These are phyloP conservation scores for California macrophylla DNA, from an alignment of 441 rosid genomes.

Conservation along the genomic window DNA sequence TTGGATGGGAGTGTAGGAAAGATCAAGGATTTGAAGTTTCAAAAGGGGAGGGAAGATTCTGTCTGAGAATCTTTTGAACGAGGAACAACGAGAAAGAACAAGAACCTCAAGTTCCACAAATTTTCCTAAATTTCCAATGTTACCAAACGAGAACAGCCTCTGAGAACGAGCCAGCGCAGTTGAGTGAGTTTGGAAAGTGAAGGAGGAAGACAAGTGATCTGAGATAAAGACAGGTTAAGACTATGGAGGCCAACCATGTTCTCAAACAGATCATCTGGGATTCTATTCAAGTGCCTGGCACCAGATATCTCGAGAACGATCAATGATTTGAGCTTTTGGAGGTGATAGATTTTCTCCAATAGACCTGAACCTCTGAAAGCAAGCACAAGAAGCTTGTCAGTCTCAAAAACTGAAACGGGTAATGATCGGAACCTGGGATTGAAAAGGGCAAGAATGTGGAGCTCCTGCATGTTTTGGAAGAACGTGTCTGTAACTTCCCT, in stretches of 20 bases:
- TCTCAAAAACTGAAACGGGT: conserved; percentile 1
- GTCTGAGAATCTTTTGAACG: conserved; percentile 22
- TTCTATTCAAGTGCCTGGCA: conserved; percentile 23
- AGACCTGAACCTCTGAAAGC: conserved; percentile 39
- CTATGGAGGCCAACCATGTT: conserved; percentile 27
- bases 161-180: conserved; percentile 47
- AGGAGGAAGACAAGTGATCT: conserved; percentile 25
- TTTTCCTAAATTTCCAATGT: conserved; percentile 25
- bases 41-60: conserved; percentile 24
- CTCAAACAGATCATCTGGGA: conserved; percentile 25
- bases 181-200: conserved; percentile 21
- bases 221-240: conserved; percentile 39
- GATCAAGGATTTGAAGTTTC: conserved; percentile 31
- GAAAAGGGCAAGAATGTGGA: conserved; percentile 38
- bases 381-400: conserved; percentile 29
- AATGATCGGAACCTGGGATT: conserved; percentile 28
- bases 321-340: conserved; percentile 23
- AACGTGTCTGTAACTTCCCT: conserved; percentile 22
- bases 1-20: conserved; percentile 30
- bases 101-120: conserved; percentile 38
- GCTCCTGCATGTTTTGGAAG: conserved; percentile 20
- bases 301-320: conserved; percentile 49
- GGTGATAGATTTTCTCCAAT: conserved; percentile 18
- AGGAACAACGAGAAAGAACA: conserved; percentile 38
- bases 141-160: conserved; percentile 30